Base-by-base conservation (phyloP, 805 yeast genomes). In the Jamesozyma jinghongensis region DNA sequence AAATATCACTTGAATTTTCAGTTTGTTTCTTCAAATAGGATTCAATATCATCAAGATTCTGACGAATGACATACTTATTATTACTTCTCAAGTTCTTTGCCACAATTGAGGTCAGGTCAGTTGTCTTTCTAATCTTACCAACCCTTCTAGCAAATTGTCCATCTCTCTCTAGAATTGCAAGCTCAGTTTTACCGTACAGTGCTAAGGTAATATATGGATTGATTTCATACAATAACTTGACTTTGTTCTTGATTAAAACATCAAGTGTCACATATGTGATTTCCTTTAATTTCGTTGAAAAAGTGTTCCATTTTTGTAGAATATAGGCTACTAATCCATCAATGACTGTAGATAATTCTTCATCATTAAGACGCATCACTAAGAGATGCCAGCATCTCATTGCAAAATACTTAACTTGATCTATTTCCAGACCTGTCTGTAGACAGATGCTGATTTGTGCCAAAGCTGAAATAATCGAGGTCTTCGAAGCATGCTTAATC, bases 401-500 rank as follows among this genome's bases (percentile, higher is more conserved):
- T 0, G 90, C 75, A 31, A 73, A 71, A 13, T 65, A 64, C 44
- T 80, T 80, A 12, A 87, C 68, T 19, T 75, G 77, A 0, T 70
- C 63, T 16, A 71, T 73, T 31, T 80, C 87, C 18, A 88, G 61
- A 0, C 90, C 80, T 1, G 87, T 78, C 54, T 86, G 95, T 11
- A 90, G 63, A 51, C 94, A 83, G 2, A 94, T 82, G 44, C 85
- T 81, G 4, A 90, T 75, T 56, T 88, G 97, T 0, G 95, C 94
- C 28, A 83, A 61, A 0, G 85, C 85, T 2, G 83, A 74, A 4
- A 76, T 72, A 25, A 83, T 73, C 13, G 78, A 68, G 19, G 69
- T 65, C 5, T 72, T 71, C 2, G 77, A 64, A 2, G 77, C 61
- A 41, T 53, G 44, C 33, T 70, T 67, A 5, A 84, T 75, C 19